phyloP scores from a whole-genome alignment of 495 filamentous ascomycete genomes.

The Penicillium arizonense region DNA sequence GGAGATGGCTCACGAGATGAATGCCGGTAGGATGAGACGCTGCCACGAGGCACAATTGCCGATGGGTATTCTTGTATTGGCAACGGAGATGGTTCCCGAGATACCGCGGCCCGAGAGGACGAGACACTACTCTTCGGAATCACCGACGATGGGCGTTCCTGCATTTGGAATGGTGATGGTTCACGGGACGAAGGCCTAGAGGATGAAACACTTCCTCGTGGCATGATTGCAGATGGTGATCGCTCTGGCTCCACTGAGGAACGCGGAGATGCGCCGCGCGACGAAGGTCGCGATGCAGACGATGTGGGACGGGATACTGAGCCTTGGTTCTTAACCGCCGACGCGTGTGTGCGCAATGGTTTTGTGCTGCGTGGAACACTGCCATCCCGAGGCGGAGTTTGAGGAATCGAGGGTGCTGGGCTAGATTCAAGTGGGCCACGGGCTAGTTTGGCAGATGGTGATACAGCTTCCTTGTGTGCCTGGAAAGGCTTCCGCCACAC shows the following conservation, averaged over 20 bases:
- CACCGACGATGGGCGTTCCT: slow-evolving; percentile 1
- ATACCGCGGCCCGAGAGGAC: slow-evolving; percentile 5
- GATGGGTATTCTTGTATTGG: slow-evolving; percentile 19
- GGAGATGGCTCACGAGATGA: slow-evolving; percentile 3
- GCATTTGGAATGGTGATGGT: slow-evolving; percentile 26
- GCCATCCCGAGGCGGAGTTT: slow-evolving; percentile 47
- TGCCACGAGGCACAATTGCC: slow-evolving; percentile 1
- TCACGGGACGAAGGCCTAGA: slow-evolving; percentile 34
- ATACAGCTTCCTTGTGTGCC: slow-evolving; percentile 50
- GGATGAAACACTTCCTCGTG: slow-evolving; percentile 23
- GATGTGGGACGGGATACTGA: slow-evolving; percentile 34
- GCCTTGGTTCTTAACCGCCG: slow-evolving; percentile 35
- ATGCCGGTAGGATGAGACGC: not conserved
- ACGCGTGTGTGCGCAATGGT: slow-evolving; percentile 41
- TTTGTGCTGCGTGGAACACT: slow-evolving; percentile 32
- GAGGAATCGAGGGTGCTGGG: slow-evolving; percentile 41
- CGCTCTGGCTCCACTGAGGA: slow-evolving; percentile 24
- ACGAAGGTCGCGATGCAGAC: slow-evolving; percentile 26
- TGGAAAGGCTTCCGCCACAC: slow-evolving; percentile 55
- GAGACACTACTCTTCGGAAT: not conserved
- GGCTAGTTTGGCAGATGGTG: slow-evolving; percentile 40
- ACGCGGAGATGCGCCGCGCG: slow-evolving; percentile 29
- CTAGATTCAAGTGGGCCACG: slow-evolving; percentile 28
- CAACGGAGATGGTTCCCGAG: slow-evolving; percentile 34
- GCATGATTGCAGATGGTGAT: slow-evolving; percentile 32